Base-by-base conservation (phyloP, 2,329 filamentous ascomycete genomes). In the Colletotrichum endophyticum region DNA sequence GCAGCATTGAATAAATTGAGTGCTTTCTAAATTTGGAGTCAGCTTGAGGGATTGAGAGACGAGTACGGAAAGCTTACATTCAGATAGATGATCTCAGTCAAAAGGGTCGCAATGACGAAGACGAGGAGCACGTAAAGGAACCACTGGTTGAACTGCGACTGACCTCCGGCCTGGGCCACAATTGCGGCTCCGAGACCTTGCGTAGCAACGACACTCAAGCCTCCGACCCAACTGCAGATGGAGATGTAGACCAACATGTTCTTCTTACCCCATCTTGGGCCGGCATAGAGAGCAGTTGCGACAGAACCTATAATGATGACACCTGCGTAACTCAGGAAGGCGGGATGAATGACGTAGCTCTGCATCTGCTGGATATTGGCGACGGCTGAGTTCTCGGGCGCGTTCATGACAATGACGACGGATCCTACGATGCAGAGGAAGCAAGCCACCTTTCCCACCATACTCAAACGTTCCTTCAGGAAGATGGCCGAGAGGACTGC, bases 191-290 rank as follows among this genome's bases (percentile, higher is more conserved):
- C 97, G 59, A 99, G 87, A 22, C 97, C 97, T 85, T 99, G 96
- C 4, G 96, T 99, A 19, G 95, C 94, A 71, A 99, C 97, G 11
- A 99, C 97, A 85, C 96, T 98, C 82, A 99, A 88, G 2, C 96
- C 97, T 78, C 97, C 97, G 77, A 99, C 93, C 89, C 98, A 91
- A 86, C 96, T 98, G 90, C 97, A 99, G 80, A 99, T 96, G 80
- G 94, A 96, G 80, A 99, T 92, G 86, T 99, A 99, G 39, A 99
- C 96, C 84, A 99, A 90, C 97, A 99, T 99, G 82, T 95, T 96
- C 89, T 95, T 96, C 87, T 98, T 98, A 66, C 96, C 97, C 83
- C 96, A 99, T 81, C 94, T 91, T 19, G 97, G 97, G 0, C 92
- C 97, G 57, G 92, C 93, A 90, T 94, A 99, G 64, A 97, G 86